phyloP scores from a whole-genome alignment of 2,329 filamentous ascomycete genomes.

The Davidsoniella eucalypti region DNA sequence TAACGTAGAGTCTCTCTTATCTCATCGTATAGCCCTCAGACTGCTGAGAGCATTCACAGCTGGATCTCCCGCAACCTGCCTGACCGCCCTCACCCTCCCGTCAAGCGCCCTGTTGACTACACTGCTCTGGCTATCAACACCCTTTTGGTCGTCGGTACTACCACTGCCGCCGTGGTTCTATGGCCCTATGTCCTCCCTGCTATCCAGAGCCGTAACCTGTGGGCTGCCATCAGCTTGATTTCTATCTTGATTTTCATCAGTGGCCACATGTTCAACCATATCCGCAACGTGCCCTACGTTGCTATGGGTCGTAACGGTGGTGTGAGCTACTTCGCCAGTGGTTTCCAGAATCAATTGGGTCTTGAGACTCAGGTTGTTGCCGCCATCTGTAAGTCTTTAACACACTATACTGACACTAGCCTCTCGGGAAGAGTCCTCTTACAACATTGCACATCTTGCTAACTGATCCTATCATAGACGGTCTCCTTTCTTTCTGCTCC shows the following conservation, averaged over 20 bases:
- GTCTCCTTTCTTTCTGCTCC: constrained; percentile 69
- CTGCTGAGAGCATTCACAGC: constrained; percentile 59
- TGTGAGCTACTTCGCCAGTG: constrained; percentile 74
- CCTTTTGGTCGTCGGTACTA: constrained; percentile 50
- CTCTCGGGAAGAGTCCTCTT: constrained; percentile 16
- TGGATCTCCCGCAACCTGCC: constrained; percentile 71
- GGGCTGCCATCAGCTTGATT: constrained; percentile 81
- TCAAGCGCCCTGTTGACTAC: constrained; percentile 80
- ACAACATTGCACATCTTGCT: neutral
- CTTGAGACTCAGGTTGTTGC: constrained; percentile 92
- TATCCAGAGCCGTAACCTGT: constrained; percentile 79
- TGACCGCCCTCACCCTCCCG: constrained; percentile 57
- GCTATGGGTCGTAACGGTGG: constrained; percentile 69
- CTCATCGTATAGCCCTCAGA: constrained; percentile 39
- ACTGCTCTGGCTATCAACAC: constrained; percentile 51
- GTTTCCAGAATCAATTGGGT: constrained; percentile 87
- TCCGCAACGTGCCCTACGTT: constrained; percentile 88
- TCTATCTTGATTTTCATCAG: constrained; percentile 83
- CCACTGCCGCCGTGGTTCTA: constrained; percentile 53
- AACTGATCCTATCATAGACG: constrained; percentile 33
- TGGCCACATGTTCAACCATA: constrained; percentile 99
- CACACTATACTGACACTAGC: neutral
- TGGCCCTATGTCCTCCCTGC: constrained; percentile 68
- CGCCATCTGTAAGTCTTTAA: constrained; percentile 60
- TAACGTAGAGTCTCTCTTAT: constrained; percentile 1